A percentile compares a stretch with the other conserved stretches of the same genome.
Conservation (phyloP, 108 stramenopile species). For the Discostella pseudostelligera region DNA sequence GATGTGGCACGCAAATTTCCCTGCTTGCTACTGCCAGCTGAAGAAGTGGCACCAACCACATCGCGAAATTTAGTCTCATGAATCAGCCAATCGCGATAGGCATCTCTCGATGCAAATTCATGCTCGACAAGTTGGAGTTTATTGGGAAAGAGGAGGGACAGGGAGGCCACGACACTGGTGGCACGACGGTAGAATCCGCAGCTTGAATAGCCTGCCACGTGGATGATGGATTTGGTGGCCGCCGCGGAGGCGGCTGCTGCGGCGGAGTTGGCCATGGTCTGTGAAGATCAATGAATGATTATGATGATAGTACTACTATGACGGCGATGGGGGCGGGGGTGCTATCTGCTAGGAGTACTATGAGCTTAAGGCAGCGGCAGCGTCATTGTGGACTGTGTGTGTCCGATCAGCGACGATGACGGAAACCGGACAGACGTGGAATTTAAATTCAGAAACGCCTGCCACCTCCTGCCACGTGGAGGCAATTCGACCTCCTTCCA, state of each 20-base stretch:
- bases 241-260: constrained; percentile 7
- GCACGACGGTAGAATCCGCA: constrained; percentile 85
- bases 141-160: constrained; percentile 78
- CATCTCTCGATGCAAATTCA: constrained; percentile 63
- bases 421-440: too few species aligned
- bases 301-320: too few species aligned
- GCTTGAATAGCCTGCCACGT: constrained; percentile 28
- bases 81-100: constrained; percentile 79
- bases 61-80: constrained; percentile 36
- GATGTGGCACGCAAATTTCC: constrained; percentile 23
- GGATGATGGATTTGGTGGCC: constrained; percentile 17
- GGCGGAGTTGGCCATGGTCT: constrained; percentile 3
- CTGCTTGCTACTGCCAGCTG: too few species aligned
- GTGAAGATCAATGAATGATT: too few species aligned
- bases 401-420: too few species aligned
- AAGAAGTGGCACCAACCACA: not conserved
- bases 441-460: too few species aligned
- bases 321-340: too few species aligned
- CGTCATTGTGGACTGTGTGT: too few species aligned
- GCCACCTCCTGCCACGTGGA: too few species aligned
- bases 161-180: constrained; percentile 62
- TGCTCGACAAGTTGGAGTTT: constrained; percentile 69
- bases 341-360: too few species aligned
- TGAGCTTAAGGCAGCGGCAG: too few species aligned
- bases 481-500: too few species aligned